Conservation (phyloP, 768 basidiomycete species). For the Neoboletus brunneissimus region DNA sequence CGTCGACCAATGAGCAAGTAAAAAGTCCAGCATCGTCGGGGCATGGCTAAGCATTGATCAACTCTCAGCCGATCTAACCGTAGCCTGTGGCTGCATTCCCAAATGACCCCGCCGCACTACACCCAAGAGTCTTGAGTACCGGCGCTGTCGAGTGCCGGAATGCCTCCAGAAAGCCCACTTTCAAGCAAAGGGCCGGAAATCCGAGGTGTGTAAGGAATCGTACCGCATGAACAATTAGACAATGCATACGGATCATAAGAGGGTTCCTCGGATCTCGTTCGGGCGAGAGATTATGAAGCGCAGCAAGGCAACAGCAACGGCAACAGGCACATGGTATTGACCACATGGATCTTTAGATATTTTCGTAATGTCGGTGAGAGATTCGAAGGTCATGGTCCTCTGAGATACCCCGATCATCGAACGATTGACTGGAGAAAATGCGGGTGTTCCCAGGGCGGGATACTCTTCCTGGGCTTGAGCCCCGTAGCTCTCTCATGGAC, state of each 20-base stretch:
- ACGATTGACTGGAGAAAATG: neutral
- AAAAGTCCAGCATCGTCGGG: neutral
- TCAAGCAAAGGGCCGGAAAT: neutral
- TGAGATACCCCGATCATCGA: neutral
- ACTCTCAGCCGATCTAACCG: neutral
- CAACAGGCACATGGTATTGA: neutral
- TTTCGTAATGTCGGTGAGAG: conserved; percentile 6
- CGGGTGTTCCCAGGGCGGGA: neutral
- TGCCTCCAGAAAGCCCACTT: neutral
- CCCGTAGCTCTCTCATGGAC: neutral
- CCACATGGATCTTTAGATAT: neutral
- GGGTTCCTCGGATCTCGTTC: neutral
- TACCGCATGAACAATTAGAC: neutral
- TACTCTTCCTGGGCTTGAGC: neutral
- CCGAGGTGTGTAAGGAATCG: neutral
- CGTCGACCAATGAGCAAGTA: neutral
- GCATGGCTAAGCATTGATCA: neutral
- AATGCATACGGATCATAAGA: neutral
- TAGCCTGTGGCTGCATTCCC: neutral
- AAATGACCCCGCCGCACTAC: neutral
- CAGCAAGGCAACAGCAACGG: neutral
- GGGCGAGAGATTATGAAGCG: neutral
- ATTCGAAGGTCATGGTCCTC: neutral
- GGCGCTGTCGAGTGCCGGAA: neutral
- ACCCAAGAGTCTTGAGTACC: neutral